Conservation (phyloP, 768 basidiomycete species). For the Coprinellus micaceus region DNA sequence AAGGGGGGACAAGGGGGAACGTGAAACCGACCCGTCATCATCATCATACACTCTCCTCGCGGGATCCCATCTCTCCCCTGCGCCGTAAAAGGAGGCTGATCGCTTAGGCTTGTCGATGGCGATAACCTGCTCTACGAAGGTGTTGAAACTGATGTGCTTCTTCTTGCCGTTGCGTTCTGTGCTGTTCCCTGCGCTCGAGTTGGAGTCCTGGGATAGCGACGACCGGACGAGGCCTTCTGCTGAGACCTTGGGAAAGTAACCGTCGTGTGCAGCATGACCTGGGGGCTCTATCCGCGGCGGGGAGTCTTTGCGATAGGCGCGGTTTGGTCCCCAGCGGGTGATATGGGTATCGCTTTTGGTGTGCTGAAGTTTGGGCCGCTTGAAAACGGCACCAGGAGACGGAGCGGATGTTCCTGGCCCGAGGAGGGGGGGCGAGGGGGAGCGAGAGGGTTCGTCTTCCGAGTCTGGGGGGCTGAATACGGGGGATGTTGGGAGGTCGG, state of each 20-base stretch:
- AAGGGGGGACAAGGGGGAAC: conserved; percentile 5
- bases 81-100: conserved; percentile 26
- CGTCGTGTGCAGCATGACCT: conserved; percentile 17
- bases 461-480: conserved; percentile 58
- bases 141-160: conserved; percentile 96
- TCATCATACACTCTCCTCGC: conserved; percentile 35
- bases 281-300: conserved; percentile 61
- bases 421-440: too few species aligned
- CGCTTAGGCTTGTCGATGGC: conserved; percentile 76
- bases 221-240: conserved; percentile 23
- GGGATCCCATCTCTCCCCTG: background rate
- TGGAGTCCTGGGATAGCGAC: conserved; percentile 33
- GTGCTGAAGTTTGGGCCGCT: conserved; percentile 65
- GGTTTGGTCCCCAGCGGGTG: conserved; percentile 46
- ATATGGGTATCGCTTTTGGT: conserved; percentile 91
- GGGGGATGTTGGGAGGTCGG: conserved; percentile 62
- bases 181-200: conserved; percentile 25
- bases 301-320: conserved; percentile 57
- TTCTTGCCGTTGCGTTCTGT: conserved; percentile 45
- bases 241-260: conserved; percentile 15
- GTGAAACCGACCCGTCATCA: conserved; percentile 56
- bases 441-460: conserved; percentile 37
- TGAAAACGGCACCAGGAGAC: conserved; percentile 9
- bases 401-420: conserved; percentile 10
- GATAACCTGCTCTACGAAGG: conserved; percentile 95